Conservation (phyloP, 331 rosid genomes). For the Rosa hybrid region DNA sequence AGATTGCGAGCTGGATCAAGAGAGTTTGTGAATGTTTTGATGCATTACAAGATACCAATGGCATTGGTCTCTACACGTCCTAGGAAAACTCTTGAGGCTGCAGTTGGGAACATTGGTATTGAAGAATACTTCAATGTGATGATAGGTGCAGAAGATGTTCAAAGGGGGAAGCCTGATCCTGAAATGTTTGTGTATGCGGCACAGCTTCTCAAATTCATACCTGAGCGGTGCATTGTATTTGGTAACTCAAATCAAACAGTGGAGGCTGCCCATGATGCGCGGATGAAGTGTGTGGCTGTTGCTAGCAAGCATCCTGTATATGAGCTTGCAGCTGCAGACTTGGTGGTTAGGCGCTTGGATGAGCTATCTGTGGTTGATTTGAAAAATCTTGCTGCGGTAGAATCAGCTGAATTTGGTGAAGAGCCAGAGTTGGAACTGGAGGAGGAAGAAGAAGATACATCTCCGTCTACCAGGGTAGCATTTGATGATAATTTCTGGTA, state of each 20-base stretch:
- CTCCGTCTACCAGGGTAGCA: conserved; percentile 42
- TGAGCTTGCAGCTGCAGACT: conserved; percentile 89
- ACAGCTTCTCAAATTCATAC: conserved; percentile 82
- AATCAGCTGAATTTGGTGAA: conserved; percentile 64
- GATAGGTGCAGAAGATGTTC: conserved; percentile 90
- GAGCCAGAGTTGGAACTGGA: conserved; percentile 81
- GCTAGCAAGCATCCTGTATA: conserved; percentile 98
- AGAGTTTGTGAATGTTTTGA: conserved; percentile 83
- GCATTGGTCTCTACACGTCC: conserved; percentile 91
- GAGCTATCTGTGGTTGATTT: conserved; percentile 90
- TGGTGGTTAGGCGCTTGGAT: conserved; percentile 79
- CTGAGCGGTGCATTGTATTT: conserved; percentile 96
- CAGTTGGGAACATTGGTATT: conserved; percentile 69
- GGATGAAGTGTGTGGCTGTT: conserved; percentile 96
- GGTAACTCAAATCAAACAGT: conserved; percentile 92
- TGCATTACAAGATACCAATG: conserved; percentile 93
- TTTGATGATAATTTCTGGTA: conserved; percentile 77
- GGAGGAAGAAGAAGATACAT: conserved; percentile 46
- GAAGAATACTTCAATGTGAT: conserved; percentile 70
- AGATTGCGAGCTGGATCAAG: conserved; percentile 70
- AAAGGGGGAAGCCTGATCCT: conserved; percentile 95
- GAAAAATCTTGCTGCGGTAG: conserved; percentile 81
- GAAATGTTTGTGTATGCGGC: conserved; percentile 92
- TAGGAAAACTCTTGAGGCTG: conserved; percentile 68
- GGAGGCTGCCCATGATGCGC: conserved; percentile 97